Evolutionary conservation across 2,329 filamentous ascomycete species (phyloP).

Genomic region (Aspergillus ibericus): DNA sequence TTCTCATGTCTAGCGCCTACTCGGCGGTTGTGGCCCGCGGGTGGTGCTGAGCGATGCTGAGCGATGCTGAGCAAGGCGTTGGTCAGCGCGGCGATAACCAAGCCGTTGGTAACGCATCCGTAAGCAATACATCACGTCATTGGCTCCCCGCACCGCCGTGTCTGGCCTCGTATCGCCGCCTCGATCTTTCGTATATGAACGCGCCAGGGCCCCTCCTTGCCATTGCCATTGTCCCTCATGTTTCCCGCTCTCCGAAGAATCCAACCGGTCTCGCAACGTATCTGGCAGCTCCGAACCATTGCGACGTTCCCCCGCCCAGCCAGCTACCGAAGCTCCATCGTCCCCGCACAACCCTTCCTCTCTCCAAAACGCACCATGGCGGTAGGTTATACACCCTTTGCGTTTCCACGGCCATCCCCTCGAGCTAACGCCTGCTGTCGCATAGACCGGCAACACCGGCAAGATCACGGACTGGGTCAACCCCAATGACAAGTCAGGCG

Average conservation of each 20-base stretch:
- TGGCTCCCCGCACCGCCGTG: conserved; percentile 12
- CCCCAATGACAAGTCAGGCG: conserved; percentile 73
- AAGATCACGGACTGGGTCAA: conserved; percentile 84
- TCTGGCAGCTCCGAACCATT: conserved; percentile 17
- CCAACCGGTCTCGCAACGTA: conserved; percentile 21
- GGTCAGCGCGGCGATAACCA: conserved; percentile 9
- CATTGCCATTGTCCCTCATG: conserved; percentile 23
- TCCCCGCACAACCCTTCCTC: conserved; percentile 20
- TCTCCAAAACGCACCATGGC: conserved; percentile 32
- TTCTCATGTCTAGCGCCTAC: neutral
- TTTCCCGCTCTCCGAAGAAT: conserved; percentile 23
- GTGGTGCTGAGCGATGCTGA: neutral
- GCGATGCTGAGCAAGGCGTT: conserved; percentile 9
- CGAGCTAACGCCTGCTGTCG: neutral
- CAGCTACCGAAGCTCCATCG: conserved; percentile 17
- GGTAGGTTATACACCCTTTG: conserved; percentile 25
- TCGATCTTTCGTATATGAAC: conserved; percentile 1
- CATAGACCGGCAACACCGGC: conserved; percentile 29
- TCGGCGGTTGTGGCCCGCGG: neutral
- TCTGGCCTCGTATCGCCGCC: neutral
- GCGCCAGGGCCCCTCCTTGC: conserved; percentile 3
- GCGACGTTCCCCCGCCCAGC: conserved; percentile 11
- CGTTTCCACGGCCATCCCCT: neutral
- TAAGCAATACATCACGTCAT: conserved; percentile 19
- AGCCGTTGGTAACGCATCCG: conserved; percentile 18